A percentile compares a stretch with the other conserved stretches of the same genome.
Evolutionary conservation across 805 yeast species (phyloP).

Genomic region (Jamesozyma rosinii): DNA sequence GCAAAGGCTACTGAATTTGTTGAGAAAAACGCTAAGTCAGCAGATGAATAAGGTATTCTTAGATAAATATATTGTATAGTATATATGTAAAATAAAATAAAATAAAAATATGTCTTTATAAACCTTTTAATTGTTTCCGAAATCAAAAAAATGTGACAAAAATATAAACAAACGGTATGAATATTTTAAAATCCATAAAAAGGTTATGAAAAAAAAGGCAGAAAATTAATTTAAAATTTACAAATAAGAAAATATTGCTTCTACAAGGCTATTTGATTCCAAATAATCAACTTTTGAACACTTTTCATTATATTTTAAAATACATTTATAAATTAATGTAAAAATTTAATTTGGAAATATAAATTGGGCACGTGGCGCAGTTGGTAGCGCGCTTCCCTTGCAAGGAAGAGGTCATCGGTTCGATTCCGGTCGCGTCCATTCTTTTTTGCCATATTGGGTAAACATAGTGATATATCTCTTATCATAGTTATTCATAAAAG

Average conservation of each 20-base stretch:
- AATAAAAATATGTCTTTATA: not conserved
- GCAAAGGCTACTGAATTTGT: slow-evolving; percentile 83
- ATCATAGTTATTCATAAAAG: no score
- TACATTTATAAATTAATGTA: no score
- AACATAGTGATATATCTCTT: not conserved
- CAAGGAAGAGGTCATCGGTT: slow-evolving; percentile 29
- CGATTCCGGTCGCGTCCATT: slow-evolving; percentile 56
- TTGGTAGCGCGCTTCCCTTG: slow-evolving; percentile 63
- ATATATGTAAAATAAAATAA: slow-evolving; percentile 1
- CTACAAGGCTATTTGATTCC: no score
- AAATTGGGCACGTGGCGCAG: slow-evolving; percentile 1
- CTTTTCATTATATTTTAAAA: no score
- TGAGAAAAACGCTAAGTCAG: slow-evolving; percentile 15
- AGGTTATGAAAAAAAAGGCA: not conserved
- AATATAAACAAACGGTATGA: not conserved
- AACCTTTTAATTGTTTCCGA: no score
- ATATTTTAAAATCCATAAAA: no score
- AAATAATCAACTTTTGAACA: no score
- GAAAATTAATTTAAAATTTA: not conserved
- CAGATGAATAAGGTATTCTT: slow-evolving; percentile 2
- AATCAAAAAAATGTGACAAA: not conserved
- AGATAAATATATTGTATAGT: slow-evolving; percentile 2
- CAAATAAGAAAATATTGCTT: not conserved
- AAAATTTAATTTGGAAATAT: no score
- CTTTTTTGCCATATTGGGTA: not conserved